Conservation (phyloP, 257 asterid genomes). For the Solanum ossicruentum region DNA sequence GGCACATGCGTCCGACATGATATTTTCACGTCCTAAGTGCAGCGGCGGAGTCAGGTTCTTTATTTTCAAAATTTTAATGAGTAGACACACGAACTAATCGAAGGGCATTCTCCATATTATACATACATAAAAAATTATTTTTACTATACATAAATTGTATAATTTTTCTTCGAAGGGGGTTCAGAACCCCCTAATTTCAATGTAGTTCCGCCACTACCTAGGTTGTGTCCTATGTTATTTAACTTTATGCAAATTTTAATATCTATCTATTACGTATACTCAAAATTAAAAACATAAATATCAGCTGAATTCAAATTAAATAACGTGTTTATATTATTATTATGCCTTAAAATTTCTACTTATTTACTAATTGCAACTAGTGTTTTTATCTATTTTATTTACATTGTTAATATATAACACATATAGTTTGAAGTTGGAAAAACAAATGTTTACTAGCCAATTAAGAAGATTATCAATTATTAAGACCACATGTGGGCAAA, state of each 20-base stretch:
- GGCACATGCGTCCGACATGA: accelerated
- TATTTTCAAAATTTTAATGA: no score
- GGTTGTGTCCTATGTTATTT: neutral
- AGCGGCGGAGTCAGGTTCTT: no score
- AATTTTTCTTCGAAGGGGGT: no score
- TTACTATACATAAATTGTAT: no score
- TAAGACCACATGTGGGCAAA: neutral
- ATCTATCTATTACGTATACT: neutral
- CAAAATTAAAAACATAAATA: accelerated
- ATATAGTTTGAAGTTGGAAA: neutral
- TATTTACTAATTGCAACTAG: neutral
- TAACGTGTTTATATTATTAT: no score
- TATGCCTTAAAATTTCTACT: neutral
- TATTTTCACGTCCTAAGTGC: no score
- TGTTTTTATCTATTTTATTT: neutral
- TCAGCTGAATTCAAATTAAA: neutral
- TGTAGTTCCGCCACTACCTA: no score
- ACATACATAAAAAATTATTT: no score
- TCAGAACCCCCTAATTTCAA: no score
- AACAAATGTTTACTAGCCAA: neutral
- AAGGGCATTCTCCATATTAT: no score
- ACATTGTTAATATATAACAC: neutral
- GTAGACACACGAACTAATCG: no score
- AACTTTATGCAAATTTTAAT: neutral
- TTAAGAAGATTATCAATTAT: neutral